Conservation (phyloP, 2,329 filamentous ascomycete species). For the Alternaria sp. region DNA sequence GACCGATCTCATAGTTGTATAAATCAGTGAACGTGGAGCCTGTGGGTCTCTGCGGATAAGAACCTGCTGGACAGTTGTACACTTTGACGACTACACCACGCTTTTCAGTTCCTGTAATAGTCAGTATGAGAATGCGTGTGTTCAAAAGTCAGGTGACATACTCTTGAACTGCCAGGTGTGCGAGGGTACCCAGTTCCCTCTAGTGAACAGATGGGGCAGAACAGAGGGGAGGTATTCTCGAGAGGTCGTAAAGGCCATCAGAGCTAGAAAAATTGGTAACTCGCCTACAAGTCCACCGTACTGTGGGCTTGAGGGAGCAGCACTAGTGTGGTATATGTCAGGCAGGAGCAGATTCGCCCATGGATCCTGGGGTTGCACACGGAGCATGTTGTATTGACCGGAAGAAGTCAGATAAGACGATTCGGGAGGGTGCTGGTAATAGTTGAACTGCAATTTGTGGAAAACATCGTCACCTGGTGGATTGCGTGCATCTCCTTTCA, state of each 20-base stretch:
- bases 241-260: slow-evolving; percentile 38
- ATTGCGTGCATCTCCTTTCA: slow-evolving; percentile 25
- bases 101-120: slow-evolving; percentile 25
- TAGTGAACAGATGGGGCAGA: slow-evolving; percentile 27
- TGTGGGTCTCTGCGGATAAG: not conserved
- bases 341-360: slow-evolving; percentile 38
- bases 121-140: not conserved
- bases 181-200: slow-evolving; percentile 6
- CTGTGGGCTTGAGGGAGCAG: not conserved
- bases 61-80: slow-evolving; percentile 22
- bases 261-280: slow-evolving; percentile 42
- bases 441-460: slow-evolving; percentile 35
- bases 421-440: slow-evolving; percentile 10
- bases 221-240: slow-evolving; percentile 10
- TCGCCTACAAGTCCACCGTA: slow-evolving; percentile 38
- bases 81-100: slow-evolving; percentile 42
- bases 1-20: slow-evolving; percentile 26
- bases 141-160: slow-evolving; percentile 17
- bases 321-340: slow-evolving; percentile 24
- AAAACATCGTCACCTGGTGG: slow-evolving; percentile 17
- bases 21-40: slow-evolving; percentile 19
- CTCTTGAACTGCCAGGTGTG: slow-evolving; percentile 25
- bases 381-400: slow-evolving; percentile 17
- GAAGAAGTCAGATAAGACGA: slow-evolving; percentile 39
- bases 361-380: slow-evolving; percentile 17